Conservation (phyloP, 306 rosid species). For the Vigna hirtella region DNA sequence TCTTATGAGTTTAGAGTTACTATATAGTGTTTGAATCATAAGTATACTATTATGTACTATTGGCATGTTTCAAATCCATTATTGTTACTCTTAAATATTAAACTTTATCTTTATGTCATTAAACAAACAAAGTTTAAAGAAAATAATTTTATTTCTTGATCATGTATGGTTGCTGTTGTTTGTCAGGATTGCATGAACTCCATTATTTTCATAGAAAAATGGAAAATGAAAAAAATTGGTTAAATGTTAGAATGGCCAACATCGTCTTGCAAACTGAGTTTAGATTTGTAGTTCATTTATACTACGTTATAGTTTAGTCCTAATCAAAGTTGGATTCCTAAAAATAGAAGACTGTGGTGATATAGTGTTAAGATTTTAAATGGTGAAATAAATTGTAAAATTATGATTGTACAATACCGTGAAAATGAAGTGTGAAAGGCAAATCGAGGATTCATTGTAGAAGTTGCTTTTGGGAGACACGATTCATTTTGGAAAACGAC, state of each 20-base stretch:
- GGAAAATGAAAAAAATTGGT: background rate
- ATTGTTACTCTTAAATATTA: background rate
- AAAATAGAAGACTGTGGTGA: background rate
- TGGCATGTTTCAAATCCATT: background rate
- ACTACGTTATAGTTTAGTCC: too few relatives aligned
- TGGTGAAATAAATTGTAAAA: background rate
- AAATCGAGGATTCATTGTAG: constrained; percentile 18
- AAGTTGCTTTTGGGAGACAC: constrained; percentile 40
- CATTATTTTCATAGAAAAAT: background rate
- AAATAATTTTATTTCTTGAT: background rate
- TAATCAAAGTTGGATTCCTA: too few relatives aligned
- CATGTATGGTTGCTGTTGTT: background rate
- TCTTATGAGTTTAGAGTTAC: too few relatives aligned
- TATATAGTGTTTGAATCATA: too few relatives aligned
- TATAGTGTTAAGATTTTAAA: background rate
- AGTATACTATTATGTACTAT: background rate
- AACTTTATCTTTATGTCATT: background rate
- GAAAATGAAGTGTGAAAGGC: constrained; percentile 34
- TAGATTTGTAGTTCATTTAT: too few relatives aligned
- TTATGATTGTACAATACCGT: background rate
- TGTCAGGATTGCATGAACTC: background rate
- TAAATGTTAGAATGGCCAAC: too few relatives aligned
- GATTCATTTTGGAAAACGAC: constrained; percentile 45
- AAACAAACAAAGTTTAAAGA: background rate
- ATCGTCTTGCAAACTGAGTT: too few relatives aligned